Conservation (phyloP, 305 asterid species). For the Fraxinus sp. region DNA sequence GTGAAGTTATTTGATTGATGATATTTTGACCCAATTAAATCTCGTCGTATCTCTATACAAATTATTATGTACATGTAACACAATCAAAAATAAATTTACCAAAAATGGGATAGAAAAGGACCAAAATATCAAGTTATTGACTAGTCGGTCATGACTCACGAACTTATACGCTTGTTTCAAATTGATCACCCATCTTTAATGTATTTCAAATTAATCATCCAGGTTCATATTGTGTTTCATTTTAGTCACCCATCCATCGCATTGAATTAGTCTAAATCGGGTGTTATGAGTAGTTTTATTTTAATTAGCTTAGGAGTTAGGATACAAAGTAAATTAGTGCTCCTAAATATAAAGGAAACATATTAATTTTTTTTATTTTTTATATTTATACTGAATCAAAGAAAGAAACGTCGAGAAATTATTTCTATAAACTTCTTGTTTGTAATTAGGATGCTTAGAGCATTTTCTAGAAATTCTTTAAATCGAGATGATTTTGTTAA, state of each 20-base stretch:
- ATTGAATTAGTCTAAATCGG: too few species aligned
- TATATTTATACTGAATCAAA: background rate
- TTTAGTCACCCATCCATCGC: too few species aligned
- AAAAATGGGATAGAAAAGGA: background rate
- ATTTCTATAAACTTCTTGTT: too few species aligned
- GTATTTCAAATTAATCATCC: background rate
- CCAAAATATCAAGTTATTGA: background rate
- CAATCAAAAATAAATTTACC: background rate
- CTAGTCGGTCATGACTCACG: background rate
- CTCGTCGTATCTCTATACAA: too few species aligned
- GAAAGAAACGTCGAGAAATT: too few species aligned
- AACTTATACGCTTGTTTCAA: background rate
- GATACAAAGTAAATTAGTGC: background rate
- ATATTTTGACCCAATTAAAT: too few species aligned
- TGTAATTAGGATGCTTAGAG: too few species aligned
- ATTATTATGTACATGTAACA: too few species aligned
- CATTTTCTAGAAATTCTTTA: too few species aligned
- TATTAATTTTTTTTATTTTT: too few species aligned
- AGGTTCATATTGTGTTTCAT: background rate
- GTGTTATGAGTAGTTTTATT: background rate
- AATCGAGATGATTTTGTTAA: too few species aligned
- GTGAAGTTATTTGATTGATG: too few species aligned
- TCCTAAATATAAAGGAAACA: background rate
- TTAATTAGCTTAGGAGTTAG: background rate
- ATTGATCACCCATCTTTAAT: background rate